These are phyloP conservation scores for Elsinoe necatrix DNA, from an alignment of 2,329 filamentous ascomycete genomes.

Conservation along the genomic window DNA sequence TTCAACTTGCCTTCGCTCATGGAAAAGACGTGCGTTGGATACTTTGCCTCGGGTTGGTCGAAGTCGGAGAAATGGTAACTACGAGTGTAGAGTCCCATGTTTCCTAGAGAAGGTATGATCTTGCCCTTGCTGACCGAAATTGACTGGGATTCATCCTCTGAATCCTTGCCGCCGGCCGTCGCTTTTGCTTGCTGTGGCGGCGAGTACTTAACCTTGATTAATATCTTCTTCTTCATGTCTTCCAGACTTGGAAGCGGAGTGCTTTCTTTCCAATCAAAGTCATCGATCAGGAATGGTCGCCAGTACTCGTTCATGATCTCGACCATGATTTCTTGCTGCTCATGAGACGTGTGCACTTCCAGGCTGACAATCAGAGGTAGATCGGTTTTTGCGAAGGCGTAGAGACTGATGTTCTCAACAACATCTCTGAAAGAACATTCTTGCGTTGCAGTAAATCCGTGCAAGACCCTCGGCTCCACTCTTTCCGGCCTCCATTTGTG, in stretches of 20 bases:
- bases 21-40: constrained; percentile 57
- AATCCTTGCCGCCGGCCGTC: constrained; percentile 24
- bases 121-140: constrained; percentile 41
- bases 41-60: constrained; percentile 49
- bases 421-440: constrained; percentile 83
- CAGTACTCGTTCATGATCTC: constrained; percentile 88
- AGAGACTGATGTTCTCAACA: constrained; percentile 68
- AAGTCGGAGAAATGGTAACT: constrained; percentile 73
- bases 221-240: constrained; percentile 68
- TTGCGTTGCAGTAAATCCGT: constrained; percentile 67
- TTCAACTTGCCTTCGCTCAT: constrained; percentile 56
- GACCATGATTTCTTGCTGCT: constrained; percentile 88
- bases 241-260: constrained; percentile 58
- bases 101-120: constrained; percentile 64
- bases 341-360: constrained; percentile 74
- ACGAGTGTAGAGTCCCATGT: constrained; percentile 75
- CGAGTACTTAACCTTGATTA: constrained; percentile 44
- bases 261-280: constrained; percentile 36
- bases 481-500: constrained; percentile 19
- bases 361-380: constrained; percentile 85
- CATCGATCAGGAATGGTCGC: constrained; percentile 64
- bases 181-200: constrained; percentile 29
- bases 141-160: constrained; percentile 31
- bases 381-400: constrained; percentile 62
- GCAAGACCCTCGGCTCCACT: constrained; percentile 27